Evolutionary conservation across 148 eudicot genomes (phyloP).

Genomic region (Polygonum aviculare): DNA sequence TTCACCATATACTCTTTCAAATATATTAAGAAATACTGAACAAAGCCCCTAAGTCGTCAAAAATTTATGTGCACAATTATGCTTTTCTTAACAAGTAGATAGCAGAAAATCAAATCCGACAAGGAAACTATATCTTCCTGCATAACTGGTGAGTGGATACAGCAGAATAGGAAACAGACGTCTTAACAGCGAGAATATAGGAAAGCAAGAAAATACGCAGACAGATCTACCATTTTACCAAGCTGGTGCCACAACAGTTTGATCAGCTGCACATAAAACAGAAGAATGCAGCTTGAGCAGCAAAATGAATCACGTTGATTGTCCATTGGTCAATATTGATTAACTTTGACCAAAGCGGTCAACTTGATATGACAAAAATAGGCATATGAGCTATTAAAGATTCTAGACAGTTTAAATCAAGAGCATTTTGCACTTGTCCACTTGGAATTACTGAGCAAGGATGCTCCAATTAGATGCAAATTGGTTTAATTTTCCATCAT

Average conservation of each 20-base stretch:
- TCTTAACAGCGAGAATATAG: not conserved
- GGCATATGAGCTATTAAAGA: not conserved
- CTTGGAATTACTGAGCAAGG: not conserved
- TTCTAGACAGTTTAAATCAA: not conserved
- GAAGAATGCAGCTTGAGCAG: not conserved
- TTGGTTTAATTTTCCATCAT: not conserved
- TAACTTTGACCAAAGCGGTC: not conserved
- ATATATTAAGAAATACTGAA: not conserved
- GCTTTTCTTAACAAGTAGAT: not conserved
- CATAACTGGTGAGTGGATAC: not conserved
- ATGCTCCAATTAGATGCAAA: not conserved
- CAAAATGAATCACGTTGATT: not conserved
- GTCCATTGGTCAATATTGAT: not conserved
- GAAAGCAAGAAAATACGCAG: not conserved
- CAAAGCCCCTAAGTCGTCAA: not conserved
- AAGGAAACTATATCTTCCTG: not conserved
- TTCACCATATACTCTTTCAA: not conserved
- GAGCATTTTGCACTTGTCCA: not conserved
- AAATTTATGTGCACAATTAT: not conserved
- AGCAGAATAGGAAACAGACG: not conserved
- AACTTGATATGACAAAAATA: not conserved
- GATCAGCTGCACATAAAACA: not conserved
- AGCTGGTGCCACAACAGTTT: not conserved
- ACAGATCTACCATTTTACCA: not conserved
- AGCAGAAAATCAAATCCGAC: not conserved